Evolutionary conservation across 2,329 filamentous ascomycete species (phyloP), one percentile per base, ranked within the genome.

Genomic region (Akanthomyces uredinophilus): DNA sequence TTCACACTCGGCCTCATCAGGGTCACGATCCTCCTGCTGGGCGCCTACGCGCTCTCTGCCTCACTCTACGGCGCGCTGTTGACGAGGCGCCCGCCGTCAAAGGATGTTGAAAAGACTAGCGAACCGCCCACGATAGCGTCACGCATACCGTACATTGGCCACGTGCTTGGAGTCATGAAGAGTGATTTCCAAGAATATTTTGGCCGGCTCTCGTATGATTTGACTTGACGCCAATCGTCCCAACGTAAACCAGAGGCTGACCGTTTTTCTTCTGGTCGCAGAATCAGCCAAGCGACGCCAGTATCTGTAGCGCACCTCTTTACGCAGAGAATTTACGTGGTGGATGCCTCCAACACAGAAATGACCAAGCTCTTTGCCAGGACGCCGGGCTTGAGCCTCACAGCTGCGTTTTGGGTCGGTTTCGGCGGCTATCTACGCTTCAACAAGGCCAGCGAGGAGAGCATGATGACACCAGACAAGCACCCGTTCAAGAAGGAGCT

Each of bases 291-390:
- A 22, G 47, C 39, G 18, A 60, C 57, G 27, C 47, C 57, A 13
- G 49, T 60, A 10, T 60, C 57, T 2, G 39, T 52, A 18, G 57
- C 57, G 2, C n/a, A 20, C 13, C 57, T 60, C n/a, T 32, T 44
- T 7, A 60, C 57, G 24, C 57, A 60, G 37, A 43, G 57, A 10
- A 60, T 60, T 4, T 60, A 60, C 18, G 57, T 60, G 0, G 49
- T 60, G 24, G 57, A 60, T 24, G 57, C 57, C 13, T 60, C 57
- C 57, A 35, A 60, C 24, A 49, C 46, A n/a, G 57, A 60, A 44
- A 60, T 60, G 57, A 60, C 57, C 24, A 60, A 60, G 37, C 47
- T 60, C n/a, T 60, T 60, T 52, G 57, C 57, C 24, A 52, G 49
- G 8, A 52, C 57, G 14, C 57, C 57, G 4, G 57, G 57, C 20